Evolutionary conservation across 345 rosid species (phyloP).

Genomic region (Euphorbia peplus): DNA sequence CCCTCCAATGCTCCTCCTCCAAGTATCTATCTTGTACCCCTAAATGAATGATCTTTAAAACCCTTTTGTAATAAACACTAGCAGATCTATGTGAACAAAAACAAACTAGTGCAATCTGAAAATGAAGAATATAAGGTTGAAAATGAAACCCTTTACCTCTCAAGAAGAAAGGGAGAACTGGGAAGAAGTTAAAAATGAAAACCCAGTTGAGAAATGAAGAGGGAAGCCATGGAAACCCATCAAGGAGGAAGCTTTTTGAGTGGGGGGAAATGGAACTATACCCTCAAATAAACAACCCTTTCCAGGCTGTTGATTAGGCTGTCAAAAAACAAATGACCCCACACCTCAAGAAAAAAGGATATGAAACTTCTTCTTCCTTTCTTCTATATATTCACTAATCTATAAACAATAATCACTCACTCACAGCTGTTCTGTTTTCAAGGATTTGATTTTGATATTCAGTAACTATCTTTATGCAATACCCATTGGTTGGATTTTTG

Average conservation of each 20-base stretch:
- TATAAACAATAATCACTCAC: constrained; percentile 12
- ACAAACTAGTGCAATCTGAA: not conserved
- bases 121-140: constrained; percentile 7
- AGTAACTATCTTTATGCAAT: constrained; percentile 11
- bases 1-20: too few species aligned
- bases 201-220: constrained; percentile 29
- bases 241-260: constrained; percentile 29
- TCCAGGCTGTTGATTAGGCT: constrained; percentile 95
- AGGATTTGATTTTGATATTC: constrained; percentile 14
- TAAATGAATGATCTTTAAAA: too few species aligned
- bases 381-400: constrained; percentile 6
- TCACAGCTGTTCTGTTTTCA: constrained; percentile 5
- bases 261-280: constrained; percentile 31
- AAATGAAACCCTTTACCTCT: constrained; percentile 33
- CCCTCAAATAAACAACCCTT: constrained; percentile 45
- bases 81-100: constrained; percentile 36
- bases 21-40: too few species aligned
- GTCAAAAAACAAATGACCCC: constrained; percentile 48
- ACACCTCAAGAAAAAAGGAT: not conserved
- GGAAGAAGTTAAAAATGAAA: constrained; percentile 20
- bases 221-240: constrained; percentile 25
- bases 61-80: constrained; percentile 14
- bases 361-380: constrained; percentile 17
- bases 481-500: constrained; percentile 6
- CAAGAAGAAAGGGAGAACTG: constrained; percentile 16